Evolutionary conservation across 2,329 filamentous ascomycete species (phyloP), one percentile per base, ranked within the genome.

Genomic region (Didymellaceae sp.): DNA sequence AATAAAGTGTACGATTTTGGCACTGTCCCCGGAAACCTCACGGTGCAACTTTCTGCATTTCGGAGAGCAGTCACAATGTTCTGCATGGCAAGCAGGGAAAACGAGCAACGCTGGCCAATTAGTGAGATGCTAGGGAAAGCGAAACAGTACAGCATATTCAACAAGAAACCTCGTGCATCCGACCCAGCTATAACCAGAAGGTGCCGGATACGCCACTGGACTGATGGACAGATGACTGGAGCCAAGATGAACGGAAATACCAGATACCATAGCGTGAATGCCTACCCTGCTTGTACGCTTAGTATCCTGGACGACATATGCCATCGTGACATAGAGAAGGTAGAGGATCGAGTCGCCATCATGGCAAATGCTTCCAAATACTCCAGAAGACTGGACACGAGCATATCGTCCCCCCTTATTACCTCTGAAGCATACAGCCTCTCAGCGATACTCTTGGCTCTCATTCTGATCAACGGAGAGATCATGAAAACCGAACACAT

Each of bases 101-200:
- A 25, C 16, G 14, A 34, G 8, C 10, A 20, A 2, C 34, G 33
- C 6, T 49, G 46, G 57, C 49, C 54, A 3, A 17, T 37, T 13
- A 45, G 21, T 1, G 51, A 60, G 16, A 57, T 63, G 2, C 21
- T 65, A 18, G 28, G 32, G 18, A 63, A 59, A 31, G 43, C 45
- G 5, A 62, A 59, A 45, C 58, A 63, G 32, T 65, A 65, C 48
- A 61, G 60, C 13, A 58, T 62, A 16, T 63, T 30, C 30, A 60
- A 60, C 34, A 54, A 50, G 31, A 44, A 20, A 16, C 18, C 30
- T 10, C 26, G 47, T 20, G 40, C 21, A 1, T 25, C 6, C 3
- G 21, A 13, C 18, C 11, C 20, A 13, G 8, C 11, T n/a, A 6
- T n/a, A 10, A 25, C 24, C 6, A 26, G n/a, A 4, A n/a, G 2